Conservation (phyloP, 345 rosid genomes). For the Rhizophora apiculata region DNA sequence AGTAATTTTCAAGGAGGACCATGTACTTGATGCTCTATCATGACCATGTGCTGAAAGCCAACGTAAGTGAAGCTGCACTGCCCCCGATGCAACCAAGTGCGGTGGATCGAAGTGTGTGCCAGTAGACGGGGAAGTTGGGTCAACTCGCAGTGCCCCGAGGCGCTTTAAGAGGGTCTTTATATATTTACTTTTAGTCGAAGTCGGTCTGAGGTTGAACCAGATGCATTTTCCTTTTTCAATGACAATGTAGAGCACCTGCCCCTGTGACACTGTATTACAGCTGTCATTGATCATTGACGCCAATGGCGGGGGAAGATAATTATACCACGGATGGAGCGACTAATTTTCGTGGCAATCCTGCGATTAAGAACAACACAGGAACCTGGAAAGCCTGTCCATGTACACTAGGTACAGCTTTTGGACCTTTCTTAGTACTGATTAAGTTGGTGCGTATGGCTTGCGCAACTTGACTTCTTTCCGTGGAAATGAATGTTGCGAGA, state of each 20-base stretch:
- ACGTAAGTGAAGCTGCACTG: not conserved
- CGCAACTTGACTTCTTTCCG: not conserved
- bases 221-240: no score
- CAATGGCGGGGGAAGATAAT: slow-evolving; percentile 31
- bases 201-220: no score
- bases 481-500: slow-evolving; percentile 46
- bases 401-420: slow-evolving; percentile 29
- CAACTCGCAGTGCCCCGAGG: not conserved
- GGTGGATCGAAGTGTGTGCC: slow-evolving; percentile 31
- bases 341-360: slow-evolving; percentile 33
- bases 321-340: slow-evolving; percentile 37
- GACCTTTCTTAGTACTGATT: not conserved
- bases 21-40: no score
- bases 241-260: no score
- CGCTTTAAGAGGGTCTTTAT: not conserved
- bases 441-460: not conserved
- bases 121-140: no score
- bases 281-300: not conserved
- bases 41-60: not conserved
- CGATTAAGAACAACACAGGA: slow-evolving; percentile 35
- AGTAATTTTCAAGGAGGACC: no score
- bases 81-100: not conserved
- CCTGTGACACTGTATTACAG: no score
- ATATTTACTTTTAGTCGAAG: not conserved
- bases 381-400: slow-evolving; percentile 43